phyloP scores from a whole-genome alignment of 2,329 filamentous ascomycete genomes.

The Pezicula carpinea region DNA sequence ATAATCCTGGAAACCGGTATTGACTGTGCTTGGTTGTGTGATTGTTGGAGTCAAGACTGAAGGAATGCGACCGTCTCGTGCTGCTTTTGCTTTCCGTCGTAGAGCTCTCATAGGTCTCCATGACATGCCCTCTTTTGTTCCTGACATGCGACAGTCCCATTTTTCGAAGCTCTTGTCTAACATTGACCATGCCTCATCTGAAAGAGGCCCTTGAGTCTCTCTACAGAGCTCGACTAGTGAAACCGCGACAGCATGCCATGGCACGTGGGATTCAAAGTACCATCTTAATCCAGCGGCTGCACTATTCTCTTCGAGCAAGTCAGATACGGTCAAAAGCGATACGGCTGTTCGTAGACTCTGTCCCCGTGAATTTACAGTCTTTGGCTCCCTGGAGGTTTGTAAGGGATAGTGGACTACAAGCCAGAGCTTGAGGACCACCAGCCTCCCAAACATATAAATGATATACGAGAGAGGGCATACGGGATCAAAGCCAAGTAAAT shows the following conservation, averaged over 20 bases:
- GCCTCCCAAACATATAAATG: neutral
- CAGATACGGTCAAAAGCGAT: conserved; percentile 31
- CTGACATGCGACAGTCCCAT: conserved; percentile 42
- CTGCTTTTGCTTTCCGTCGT: conserved; percentile 43
- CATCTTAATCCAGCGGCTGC: conserved; percentile 38
- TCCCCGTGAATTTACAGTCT: conserved; percentile 2
- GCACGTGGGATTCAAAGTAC: conserved; percentile 46
- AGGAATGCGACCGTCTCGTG: conserved; percentile 5
- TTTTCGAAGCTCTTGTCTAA: conserved; percentile 41
- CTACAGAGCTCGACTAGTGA: conserved; percentile 46
- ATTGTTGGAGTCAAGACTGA: neutral
- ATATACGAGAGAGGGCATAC: neutral
- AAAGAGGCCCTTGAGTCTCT: conserved; percentile 30
- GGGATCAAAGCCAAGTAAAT: neutral
- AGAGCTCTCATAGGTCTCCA: conserved; percentile 52
- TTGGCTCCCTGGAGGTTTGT: neutral
- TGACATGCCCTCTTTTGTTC: conserved; percentile 43
- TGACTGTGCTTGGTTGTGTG: neutral
- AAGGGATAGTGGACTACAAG: neutral
- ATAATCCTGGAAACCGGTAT: neutral
- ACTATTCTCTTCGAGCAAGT: conserved; percentile 6
- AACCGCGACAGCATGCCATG: conserved; percentile 51
- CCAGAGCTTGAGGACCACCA: neutral
- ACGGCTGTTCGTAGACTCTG: conserved; percentile 35
- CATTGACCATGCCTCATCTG: conserved; percentile 38